A percentile compares a stretch with the other conserved stretches of the same genome.
Evolutionary conservation across 805 yeast species (phyloP).

Genomic region (Saturnispora mendoncae): DNA sequence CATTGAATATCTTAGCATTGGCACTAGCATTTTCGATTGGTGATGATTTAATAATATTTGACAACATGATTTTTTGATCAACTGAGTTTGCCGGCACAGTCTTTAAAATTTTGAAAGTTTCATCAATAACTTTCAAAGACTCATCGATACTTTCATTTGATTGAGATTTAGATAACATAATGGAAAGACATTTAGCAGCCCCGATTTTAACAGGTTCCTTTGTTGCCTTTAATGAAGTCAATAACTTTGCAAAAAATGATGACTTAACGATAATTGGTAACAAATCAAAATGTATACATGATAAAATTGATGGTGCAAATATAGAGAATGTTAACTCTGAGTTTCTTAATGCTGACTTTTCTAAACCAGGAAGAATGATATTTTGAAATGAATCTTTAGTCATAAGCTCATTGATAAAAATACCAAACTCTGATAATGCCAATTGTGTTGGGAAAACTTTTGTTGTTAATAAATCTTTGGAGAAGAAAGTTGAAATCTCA

Average conservation of each 20-base stretch:
- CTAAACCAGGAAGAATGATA: constrained; percentile 43
- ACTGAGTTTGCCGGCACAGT: constrained; percentile 44
- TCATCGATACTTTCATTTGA: constrained; percentile 21
- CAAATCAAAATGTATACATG: constrained; percentile 33
- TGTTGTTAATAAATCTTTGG: constrained; percentile 32
- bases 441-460: constrained; percentile 16
- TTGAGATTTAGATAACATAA: constrained; percentile 17
- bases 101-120: constrained; percentile 50
- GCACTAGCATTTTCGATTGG: constrained; percentile 17
- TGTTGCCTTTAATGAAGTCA: constrained; percentile 56
- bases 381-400: constrained; percentile 12
- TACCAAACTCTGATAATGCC: constrained; percentile 17
- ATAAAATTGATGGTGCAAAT: constrained; percentile 44
- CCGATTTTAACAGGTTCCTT: constrained; percentile 55
- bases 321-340: constrained; percentile 60
- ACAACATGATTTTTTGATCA: constrained; percentile 55
- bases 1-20: constrained; percentile 30
- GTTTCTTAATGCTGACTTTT: constrained; percentile 67
- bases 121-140: constrained; percentile 36
- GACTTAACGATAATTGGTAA: constrained; percentile 29
- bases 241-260: constrained; percentile 43
- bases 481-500: constrained; percentile 23
- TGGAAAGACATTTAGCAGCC: constrained; percentile 32
- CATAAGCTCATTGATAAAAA: constrained; percentile 12
- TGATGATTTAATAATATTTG: constrained; percentile 32